Base-by-base conservation (phyloP, 1,284 basidiomycete genomes). In the Hymenochaete sp. region DNA sequence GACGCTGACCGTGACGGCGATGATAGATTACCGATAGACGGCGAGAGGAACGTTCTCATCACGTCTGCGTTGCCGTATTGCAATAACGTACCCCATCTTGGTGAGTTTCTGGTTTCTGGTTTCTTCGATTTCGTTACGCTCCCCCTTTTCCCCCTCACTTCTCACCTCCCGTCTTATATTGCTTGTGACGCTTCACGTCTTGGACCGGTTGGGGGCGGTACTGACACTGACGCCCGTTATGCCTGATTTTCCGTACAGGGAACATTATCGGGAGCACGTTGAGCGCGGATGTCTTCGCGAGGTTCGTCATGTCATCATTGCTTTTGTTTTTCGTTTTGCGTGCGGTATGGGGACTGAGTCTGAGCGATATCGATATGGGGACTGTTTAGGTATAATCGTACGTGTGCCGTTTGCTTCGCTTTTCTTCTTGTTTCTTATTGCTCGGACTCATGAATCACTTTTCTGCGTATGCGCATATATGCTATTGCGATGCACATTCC, bases 71-170 rank as follows among this genome's bases (percentile, higher is more conserved):
- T 99, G 45, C 96, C 96, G 10, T 99, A 95, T 62, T 98, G 96
- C 64, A 99, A 99, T 67, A 99, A 98, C 60, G 95, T 98, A 11
- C 96, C 96, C 19, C 96, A 99, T 71, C 78, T 99, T 41, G 87
- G 88, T 86, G 50, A 51, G 72, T 58, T 13, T n/a, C n/a, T n/a
- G n/a, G n/a, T n/a, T n/a, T n/a, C n/a, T n/a, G n/a, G n/a, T n/a
- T n/a, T n/a, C n/a, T n/a, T n/a, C n/a, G n/a, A n/a, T n/a, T n/a
- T n/a, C n/a, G n/a, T n/a, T n/a, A n/a, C n/a, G n/a, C n/a, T n/a
- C n/a, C n/a, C n/a, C n/a, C n/a, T n/a, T n/a, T n/a, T n/a, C n/a
- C n/a, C n/a, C n/a, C n/a, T n/a, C n/a, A n/a, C n/a, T n/a, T n/a
- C n/a, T n/a, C n/a, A n/a, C n/a, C n/a, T n/a, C n/a, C n/a, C n/a